Evolutionary conservation across 306 rosid genomes (phyloP).

Genomic region (Delonix regia): DNA sequence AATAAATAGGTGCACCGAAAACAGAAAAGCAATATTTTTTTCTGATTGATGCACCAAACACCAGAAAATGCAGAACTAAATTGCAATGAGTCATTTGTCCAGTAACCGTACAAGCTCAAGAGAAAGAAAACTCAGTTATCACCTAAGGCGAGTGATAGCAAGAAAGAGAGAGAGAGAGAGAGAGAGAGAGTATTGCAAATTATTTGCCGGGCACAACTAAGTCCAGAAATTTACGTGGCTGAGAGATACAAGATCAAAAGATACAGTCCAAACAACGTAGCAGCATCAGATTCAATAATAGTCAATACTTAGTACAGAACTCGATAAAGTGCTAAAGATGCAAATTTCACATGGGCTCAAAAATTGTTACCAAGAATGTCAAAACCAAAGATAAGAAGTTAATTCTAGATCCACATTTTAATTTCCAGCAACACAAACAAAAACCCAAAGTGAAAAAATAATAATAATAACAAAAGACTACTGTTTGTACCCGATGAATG

Average conservation of each 20-base stretch:
- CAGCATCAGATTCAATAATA: slow-evolving; percentile 22
- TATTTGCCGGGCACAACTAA: neutral
- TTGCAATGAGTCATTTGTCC: slow-evolving; percentile 18
- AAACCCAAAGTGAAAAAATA: neutral
- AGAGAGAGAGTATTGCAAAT: neutral
- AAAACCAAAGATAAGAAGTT: slow-evolving; percentile 6
- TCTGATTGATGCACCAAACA: slow-evolving; percentile 21
- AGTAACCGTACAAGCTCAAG: neutral
- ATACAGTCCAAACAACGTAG: slow-evolving; percentile 9
- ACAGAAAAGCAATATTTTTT: neutral
- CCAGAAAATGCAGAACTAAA: slow-evolving; percentile 8
- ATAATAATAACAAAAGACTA: neutral
- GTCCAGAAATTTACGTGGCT: neutral
- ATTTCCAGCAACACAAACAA: slow-evolving; percentile 16
- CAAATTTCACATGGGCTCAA: slow-evolving; percentile 15
- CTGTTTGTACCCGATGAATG: neutral
- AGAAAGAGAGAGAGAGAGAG: neutral
- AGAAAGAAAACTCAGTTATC: slow-evolving; percentile 12
- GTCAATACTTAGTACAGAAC: slow-evolving; percentile 16
- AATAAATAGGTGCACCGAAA: slow-evolving; percentile 8
- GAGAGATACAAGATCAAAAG: slow-evolving; percentile 33
- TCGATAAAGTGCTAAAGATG: slow-evolving; percentile 24
- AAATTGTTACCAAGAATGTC: neutral
- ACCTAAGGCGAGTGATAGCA: neutral
- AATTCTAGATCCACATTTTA: slow-evolving; percentile 37